Conservation (phyloP, 2,329 filamentous ascomycete genomes). For the Fusarium nurragi region DNA sequence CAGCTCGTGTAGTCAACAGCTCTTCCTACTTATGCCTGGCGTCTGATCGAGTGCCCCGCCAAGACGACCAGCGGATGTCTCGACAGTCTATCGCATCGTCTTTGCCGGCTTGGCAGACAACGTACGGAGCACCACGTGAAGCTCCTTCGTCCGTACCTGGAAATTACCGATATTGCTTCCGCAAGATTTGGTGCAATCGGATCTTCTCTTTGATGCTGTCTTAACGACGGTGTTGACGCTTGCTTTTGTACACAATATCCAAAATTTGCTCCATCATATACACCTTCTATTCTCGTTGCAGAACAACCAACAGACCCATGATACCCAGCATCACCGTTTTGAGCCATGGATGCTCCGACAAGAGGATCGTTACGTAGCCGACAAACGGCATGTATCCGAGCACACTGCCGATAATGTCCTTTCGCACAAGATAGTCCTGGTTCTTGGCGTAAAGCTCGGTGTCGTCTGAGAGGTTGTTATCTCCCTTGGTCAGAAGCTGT, state of each 20-base stretch:
- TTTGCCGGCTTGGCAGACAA: constrained; percentile 16
- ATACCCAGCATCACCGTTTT: constrained; percentile 94
- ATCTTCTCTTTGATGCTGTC: constrained; percentile 2
- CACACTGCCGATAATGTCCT: constrained; percentile 94
- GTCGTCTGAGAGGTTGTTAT: constrained; percentile 95
- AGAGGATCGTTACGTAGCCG: constrained; percentile 94
- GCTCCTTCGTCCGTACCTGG: background rate
- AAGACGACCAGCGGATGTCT: constrained; percentile 1
- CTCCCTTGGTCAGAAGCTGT: constrained; percentile 93
- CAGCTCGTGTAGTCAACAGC: background rate
- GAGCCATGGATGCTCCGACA: constrained; percentile 95
- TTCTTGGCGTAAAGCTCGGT: constrained; percentile 85
- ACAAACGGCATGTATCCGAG: constrained; percentile 93
- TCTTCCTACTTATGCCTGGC: background rate
- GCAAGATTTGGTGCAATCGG: constrained; percentile 10
- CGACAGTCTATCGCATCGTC: constrained; percentile 3
- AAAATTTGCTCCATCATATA: background rate
- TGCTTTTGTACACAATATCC: constrained; percentile 3
- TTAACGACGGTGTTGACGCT: background rate
- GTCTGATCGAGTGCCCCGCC: background rate
- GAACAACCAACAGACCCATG: constrained; percentile 92
- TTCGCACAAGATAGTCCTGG: constrained; percentile 85
- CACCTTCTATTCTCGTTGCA: constrained; percentile 80
- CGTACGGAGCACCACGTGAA: background rate
- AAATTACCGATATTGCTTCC: constrained; percentile 23